Base-by-base conservation (phyloP, 2,329 filamentous ascomycete species). In the Scopulariopsis brevicaulis region DNA sequence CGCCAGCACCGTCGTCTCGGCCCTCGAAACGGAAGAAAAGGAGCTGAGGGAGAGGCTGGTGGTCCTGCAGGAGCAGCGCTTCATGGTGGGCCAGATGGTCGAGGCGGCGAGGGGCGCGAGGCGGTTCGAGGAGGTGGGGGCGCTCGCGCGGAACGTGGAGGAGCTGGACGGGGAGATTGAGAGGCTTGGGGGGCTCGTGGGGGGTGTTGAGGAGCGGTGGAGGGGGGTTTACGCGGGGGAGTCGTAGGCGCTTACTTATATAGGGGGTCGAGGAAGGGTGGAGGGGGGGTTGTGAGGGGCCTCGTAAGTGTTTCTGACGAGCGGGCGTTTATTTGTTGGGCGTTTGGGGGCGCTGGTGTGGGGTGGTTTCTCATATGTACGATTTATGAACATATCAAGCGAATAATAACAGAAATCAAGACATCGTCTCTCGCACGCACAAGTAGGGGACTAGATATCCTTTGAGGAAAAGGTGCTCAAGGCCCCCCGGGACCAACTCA, bases 51-150 rank as follows among this genome's bases (percentile, higher is more conserved):
- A 96, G 65, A 78, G 84, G 4, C 74, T 96, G 14, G 87, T 94
- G 34, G 86, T 96, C 7, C 77, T 96, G 1, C 90, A 96, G 69
- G 92, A 96, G 71, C 92, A 96, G 69, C 87, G 85, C 62, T 96
- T 95, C 71, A 84, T 96, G 72, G 90, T 96, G 0, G 83, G 85
- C 43, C 85, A 89, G 64, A 96, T 96, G 90, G 83, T 96, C 52
- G 82, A 82, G 8, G 83, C 86, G 60, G 90, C 91, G 0, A 86
- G 86, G 54, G 86, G 85, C 50, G 82, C 87, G 12, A 77, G 89
- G 32, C 84, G 89, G 59, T 95, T 96, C 63, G 92, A 96, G 65
- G 92, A 96, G 70, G 89, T 95, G 2, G 82, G 84, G 58, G 89
- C 89, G 12, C 73, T 96, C 59, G 85, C 85, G 4, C 79, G 85